Base-by-base conservation (phyloP, 2,329 filamentous ascomycete genomes). In the Aspergillus transmontanensis region DNA sequence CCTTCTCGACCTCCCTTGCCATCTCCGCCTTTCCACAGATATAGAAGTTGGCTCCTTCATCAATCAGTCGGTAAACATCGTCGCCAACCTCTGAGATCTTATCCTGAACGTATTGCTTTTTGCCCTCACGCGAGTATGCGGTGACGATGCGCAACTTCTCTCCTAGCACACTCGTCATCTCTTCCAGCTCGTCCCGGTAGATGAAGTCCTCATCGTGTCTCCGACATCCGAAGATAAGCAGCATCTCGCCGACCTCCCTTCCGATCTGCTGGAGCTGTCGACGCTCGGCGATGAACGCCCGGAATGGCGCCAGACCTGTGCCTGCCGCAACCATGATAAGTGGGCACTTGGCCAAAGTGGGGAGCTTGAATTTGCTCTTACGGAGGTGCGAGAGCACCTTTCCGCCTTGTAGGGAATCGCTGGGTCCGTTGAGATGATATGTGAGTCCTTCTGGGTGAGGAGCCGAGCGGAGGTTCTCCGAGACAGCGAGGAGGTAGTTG, bases 311-410 rank as follows among this genome's bases (percentile, higher is more conserved):
- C 19, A 85, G 71, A 4, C 84, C 83, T 0, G 83, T 85, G 1
- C 84, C 85, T 0, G 84, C 76, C 4, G 76, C 82, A 10, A 86
- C 75, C 81, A 86, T 84, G 57, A 87, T 76, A 11, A 88, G 71
- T 0, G 85, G 85, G 0, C 75, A 80, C 41, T 69, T 70, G 36
- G 71, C 64, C 0, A 68, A 65, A 9, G 75, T 62, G 1, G 94
- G 94, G 14, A 97, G 87, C 83, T 97, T 97, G 87, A 97, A 97
- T 82, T 97, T 97, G 69, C 93, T 97, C 79, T 96, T 92, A 67
- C 94, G 91, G 63, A 97, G 89, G 75, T 97, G 93, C 4, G 97
- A 91, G 11, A 94, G 93, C 16, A 97, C 88, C 74, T 94, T 92
- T 57, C 95, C 88, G 62, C 93, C 93, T 70, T 95, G 90, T 76